Evolutionary conservation across 2,329 filamentous ascomycete species (phyloP), one percentile per base, ranked within the genome.

Genomic region (Ceratocystis smalleyi): DNA sequence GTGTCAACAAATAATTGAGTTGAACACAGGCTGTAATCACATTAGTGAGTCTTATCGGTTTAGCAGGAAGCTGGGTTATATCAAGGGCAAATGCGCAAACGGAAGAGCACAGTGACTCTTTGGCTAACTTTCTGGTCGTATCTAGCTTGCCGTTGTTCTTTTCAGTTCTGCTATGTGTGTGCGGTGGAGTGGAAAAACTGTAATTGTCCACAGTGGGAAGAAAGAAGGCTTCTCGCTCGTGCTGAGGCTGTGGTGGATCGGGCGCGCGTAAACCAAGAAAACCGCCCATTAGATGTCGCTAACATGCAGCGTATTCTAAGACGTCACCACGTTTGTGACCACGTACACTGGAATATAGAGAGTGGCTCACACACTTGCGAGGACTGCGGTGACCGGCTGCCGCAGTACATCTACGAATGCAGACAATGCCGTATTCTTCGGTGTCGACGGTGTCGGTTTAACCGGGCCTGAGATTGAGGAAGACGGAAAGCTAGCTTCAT

Each of bases 1-100:
- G 0, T 85, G 82, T 67, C 68, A 67, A 1, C 66, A 72, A 0
- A 43, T 84, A 12, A 74, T 85, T 0, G 80, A 83, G 70, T 71
- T 82, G 0, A 35, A 69, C 0, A n/a, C 43, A 0, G 82, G 82
- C 1, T 84, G 82, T 66, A 74, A 79, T 61, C 82, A 84, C 62
- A 84, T 84, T 2, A 80, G 81, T 84, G 68, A 69, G 78, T 77
- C 5, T 4, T 27, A 61, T 45, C 54, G 30, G 54, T n/a, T n/a
- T 19, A 30, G 7, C 1, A 27, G 3, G 7, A n/a, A 24, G 15
- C n/a, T 12, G 27, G 5, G 54, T 57, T 27, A 3, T 7, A 17
- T 12, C 22, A n/a, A 35, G 54, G 57, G 49, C 59, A 24, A 12
- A 40, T 10, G n/a, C 54, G 49, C 59, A 24, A 12, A 35, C 8